phyloP scores from a whole-genome alignment of 2,329 filamentous ascomycete genomes.

The Epichloe hybrida region DNA sequence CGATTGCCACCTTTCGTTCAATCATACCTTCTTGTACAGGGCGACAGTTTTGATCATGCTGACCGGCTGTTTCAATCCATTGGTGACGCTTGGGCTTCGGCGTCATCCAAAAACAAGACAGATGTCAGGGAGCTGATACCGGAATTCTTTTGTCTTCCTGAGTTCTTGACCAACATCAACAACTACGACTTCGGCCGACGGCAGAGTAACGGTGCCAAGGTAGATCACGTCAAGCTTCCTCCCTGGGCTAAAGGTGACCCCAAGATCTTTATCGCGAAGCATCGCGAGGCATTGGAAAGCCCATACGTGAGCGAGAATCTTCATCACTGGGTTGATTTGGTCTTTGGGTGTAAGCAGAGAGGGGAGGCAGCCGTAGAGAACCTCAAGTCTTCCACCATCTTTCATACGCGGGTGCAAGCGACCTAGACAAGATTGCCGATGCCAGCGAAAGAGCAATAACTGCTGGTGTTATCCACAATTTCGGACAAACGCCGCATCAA shows the following conservation, averaged over 20 bases:
- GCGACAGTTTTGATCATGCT: slow-evolving; percentile 91
- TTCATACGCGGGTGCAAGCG: slow-evolving; percentile 86
- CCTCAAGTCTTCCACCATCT: slow-evolving; percentile 94
- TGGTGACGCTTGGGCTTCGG: slow-evolving; percentile 78
- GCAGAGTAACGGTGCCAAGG: slow-evolving; percentile 64
- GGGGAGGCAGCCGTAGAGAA: slow-evolving; percentile 90
- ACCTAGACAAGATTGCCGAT: slow-evolving; percentile 83
- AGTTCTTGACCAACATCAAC: slow-evolving; percentile 90
- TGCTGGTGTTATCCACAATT: slow-evolving; percentile 96
- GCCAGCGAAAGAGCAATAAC: slow-evolving; percentile 75
- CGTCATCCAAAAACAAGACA: slow-evolving; percentile 78
- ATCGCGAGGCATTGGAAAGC: slow-evolving; percentile 90
- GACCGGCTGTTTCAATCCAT: slow-evolving; percentile 93
- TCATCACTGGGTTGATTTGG: slow-evolving; percentile 89
- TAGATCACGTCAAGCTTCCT: slow-evolving; percentile 80
- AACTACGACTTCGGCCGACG: slow-evolving; percentile 83
- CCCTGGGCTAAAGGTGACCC: slow-evolving; percentile 96
- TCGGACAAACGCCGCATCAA: slow-evolving; percentile 93
- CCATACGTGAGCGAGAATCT: slow-evolving; percentile 81
- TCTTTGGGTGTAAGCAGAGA: slow-evolving; percentile 89
- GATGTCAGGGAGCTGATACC: slow-evolving; percentile 92
- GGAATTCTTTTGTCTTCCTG: slow-evolving; percentile 93
- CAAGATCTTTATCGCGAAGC: slow-evolving; percentile 87
- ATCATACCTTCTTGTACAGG: slow-evolving; percentile 85
- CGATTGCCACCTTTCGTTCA: slow-evolving; percentile 92